Conservation (phyloP, 1,139 yeast genomes). For the Candida dubliniensis region DNA sequence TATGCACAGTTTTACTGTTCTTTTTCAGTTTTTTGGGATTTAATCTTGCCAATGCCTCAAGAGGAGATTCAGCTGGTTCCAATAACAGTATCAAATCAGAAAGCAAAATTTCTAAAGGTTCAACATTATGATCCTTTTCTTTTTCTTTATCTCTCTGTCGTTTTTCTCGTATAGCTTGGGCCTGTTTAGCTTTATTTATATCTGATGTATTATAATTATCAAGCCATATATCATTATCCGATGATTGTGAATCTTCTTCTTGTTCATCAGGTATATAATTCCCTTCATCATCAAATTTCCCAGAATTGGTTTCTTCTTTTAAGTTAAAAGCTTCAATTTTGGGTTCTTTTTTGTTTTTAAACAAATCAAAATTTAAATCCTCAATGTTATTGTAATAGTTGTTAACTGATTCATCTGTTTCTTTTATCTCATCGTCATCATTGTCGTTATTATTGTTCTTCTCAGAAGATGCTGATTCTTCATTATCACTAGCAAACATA, state of each 20-base stretch:
- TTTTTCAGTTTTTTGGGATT: slow-evolving; percentile 26
- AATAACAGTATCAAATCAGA: slow-evolving; percentile 39
- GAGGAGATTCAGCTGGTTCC: slow-evolving; percentile 63
- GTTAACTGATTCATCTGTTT: slow-evolving; percentile 8
- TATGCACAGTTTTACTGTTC: background rate
- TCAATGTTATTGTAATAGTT: slow-evolving; percentile 21
- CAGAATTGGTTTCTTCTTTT: slow-evolving; percentile 57
- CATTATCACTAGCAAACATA: slow-evolving; percentile 1
- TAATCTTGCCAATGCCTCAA: slow-evolving; percentile 58
- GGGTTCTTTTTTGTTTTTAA: slow-evolving; percentile 14
- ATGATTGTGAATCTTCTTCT: slow-evolving; percentile 34
- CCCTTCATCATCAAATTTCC: slow-evolving; percentile 63
- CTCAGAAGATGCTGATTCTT: background rate
- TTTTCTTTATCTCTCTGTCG: slow-evolving; percentile 12
- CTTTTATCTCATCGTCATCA: slow-evolving; percentile 6
- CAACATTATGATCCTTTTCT: slow-evolving; percentile 7
- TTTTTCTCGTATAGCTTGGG: slow-evolving; percentile 32
- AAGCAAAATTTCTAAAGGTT: slow-evolving; percentile 28
- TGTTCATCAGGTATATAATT: slow-evolving; percentile 49
- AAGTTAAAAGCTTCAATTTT: slow-evolving; percentile 64
- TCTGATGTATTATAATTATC: slow-evolving; percentile 44
- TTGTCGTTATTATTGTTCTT: background rate
- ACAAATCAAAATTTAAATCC: slow-evolving; percentile 10
- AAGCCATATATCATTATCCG: slow-evolving; percentile 52
- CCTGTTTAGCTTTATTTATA: slow-evolving; percentile 46